phyloP scores from a whole-genome alignment of 2,329 filamentous ascomycete species.

The Coniochaeta sp. region DNA sequence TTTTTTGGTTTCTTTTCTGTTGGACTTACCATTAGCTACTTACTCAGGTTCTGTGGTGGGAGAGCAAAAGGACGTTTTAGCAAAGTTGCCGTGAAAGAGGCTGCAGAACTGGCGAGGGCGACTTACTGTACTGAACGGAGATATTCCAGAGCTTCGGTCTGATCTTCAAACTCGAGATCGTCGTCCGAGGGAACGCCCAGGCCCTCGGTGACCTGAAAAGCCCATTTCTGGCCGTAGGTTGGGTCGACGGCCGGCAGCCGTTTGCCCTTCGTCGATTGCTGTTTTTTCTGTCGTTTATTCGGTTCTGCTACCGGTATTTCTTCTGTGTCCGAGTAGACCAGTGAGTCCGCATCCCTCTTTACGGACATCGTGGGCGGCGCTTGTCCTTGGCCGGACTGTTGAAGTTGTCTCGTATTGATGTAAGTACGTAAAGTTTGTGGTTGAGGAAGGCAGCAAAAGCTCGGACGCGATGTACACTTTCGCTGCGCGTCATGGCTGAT shows the following conservation, averaged over 20 bases:
- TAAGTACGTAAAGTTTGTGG: no score
- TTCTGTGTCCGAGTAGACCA: background rate
- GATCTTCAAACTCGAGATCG: conserved; percentile 61
- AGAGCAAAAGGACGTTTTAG: conserved; percentile 19
- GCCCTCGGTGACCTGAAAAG: conserved; percentile 58
- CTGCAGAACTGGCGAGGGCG: conserved; percentile 5
- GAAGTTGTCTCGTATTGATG: no score
- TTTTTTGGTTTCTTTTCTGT: conserved; percentile 65
- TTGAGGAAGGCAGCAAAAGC: background rate
- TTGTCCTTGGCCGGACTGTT: no score
- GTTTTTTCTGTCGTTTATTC: conserved; percentile 1
- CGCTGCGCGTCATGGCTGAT: background rate
- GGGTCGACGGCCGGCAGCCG: conserved; percentile 44
- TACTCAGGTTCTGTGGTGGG: conserved; percentile 7
- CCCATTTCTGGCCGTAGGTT: conserved; percentile 64
- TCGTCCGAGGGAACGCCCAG: conserved; percentile 39
- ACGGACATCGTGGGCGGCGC: background rate
- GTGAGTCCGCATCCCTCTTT: background rate
- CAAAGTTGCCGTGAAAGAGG: conserved; percentile 9
- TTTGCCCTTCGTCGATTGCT: background rate
- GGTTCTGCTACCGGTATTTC: background rate
- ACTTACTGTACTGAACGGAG: conserved; percentile 63
- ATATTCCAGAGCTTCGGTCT: conserved; percentile 63
- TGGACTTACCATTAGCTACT: conserved; percentile 40
- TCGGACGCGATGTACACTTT: background rate